Conservation (phyloP, 345 rosid genomes). For the Balakata baccata region DNA sequence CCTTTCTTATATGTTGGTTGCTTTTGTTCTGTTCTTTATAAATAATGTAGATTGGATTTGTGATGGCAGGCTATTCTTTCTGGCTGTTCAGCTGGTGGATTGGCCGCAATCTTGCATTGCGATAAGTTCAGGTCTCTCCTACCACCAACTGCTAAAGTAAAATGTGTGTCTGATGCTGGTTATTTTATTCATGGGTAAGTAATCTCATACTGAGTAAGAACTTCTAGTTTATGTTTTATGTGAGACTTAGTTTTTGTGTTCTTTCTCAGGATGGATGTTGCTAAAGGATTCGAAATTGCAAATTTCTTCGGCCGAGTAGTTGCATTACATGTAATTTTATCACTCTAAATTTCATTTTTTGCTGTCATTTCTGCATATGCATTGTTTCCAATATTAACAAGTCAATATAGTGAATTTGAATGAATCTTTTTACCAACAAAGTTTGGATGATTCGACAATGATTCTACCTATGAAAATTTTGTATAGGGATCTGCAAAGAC, state of each 20-base stretch:
- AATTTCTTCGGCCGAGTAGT: slow-evolving; percentile 65
- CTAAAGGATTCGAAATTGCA: slow-evolving; percentile 56
- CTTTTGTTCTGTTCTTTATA: not conserved
- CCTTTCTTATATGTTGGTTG: not conserved
- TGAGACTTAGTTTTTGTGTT: not conserved
- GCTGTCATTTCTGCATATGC: not conserved
- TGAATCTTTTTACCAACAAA: not conserved
- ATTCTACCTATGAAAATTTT: not conserved
- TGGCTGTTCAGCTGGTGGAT: slow-evolving; percentile 97
- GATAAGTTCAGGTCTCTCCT: slow-evolving; percentile 70
- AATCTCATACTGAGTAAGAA: not conserved
- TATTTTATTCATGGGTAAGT: slow-evolving; percentile 75
- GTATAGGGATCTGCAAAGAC: slow-evolving; percentile 79
- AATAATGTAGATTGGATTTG: not conserved
- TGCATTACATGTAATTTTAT: slow-evolving; percentile 62
- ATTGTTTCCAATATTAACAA: not conserved
- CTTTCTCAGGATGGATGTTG: slow-evolving; percentile 62
- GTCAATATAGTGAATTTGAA: not conserved
- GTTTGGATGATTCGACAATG: not conserved
- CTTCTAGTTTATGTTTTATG: not conserved
- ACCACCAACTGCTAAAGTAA: slow-evolving; percentile 67
- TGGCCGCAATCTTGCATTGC: slow-evolving; percentile 83
- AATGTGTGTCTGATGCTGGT: slow-evolving; percentile 95
- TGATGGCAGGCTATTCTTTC: slow-evolving; percentile 70
- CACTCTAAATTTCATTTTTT: not conserved